Base-by-base conservation (phyloP, 2,329 filamentous ascomycete genomes). In the Pestalotiopsis sp. region DNA sequence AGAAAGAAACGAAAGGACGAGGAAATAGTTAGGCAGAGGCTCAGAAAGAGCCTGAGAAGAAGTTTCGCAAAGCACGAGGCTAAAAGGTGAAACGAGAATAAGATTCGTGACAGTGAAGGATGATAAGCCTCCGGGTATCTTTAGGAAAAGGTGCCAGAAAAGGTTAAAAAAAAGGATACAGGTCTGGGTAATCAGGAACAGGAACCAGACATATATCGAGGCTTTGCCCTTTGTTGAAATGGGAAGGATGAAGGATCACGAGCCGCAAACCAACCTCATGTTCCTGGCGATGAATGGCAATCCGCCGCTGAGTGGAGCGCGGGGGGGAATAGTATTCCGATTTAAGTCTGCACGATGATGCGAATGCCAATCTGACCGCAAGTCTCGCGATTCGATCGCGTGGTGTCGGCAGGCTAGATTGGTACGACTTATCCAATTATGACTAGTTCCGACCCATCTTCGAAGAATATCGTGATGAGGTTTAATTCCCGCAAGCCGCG, bases 231-330 rank as follows among this genome's bases (percentile, higher is more conserved):
- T 14, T 25, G 57, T 36, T 36, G 59, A 36, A 36, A 20, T 39
- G 9, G 59, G 59, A 61, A 61, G 59, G 59, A 61, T 20, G 59
- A 61, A 61, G 59, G 59, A 61, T 61, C 59, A 61, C 59, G 59
- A 61, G 59, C 59, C 59, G 27, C 59, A 52, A 52, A 52, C 45
- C 17, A 52, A 52, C 25, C 25, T 61, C 27, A 39, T 61, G 59
- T 39, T 36, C 25, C 36, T 17, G 23, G 20, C 20, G 23, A 27
- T 36, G 38, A 27, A 61, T 14, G 27, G 25, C 45, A 17, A 52
- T 31, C 27, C 27, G 27, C 27, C 27, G 27, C 27, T 6, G 27
- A 31, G 27, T 31, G 27, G 27, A 31, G 27, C 6, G 31, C 31
- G 27, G 59, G 31, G 59, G 27, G 20, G 27, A 20, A 23, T 20